Evolutionary conservation across 2,329 filamentous ascomycete species (phyloP).

Genomic region (Basipetospora chlamydospora): DNA sequence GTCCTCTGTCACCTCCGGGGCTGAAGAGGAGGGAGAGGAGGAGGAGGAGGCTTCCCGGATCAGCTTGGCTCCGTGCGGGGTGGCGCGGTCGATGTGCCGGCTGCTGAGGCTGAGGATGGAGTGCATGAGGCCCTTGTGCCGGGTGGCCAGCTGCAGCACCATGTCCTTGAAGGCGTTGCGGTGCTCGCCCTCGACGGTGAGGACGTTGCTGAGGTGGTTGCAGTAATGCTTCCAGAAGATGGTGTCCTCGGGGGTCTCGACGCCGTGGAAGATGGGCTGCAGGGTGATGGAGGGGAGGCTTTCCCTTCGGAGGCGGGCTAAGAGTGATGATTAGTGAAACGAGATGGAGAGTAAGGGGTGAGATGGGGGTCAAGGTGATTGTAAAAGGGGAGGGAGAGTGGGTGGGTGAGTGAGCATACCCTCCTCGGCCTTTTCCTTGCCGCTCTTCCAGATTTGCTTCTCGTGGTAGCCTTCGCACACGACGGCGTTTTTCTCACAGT

Average conservation of each 20-base stretch:
- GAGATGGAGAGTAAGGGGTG: no score
- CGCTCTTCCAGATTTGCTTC: conserved; percentile 76
- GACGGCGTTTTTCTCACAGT: conserved; percentile 87
- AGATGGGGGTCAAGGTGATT: background rate
- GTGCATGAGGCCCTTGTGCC: conserved; percentile 76
- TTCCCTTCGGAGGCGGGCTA: conserved; percentile 34
- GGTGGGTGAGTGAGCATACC: conserved; percentile 23
- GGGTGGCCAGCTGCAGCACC: conserved; percentile 65
- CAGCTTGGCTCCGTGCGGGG: conserved; percentile 39
- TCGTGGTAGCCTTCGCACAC: conserved; percentile 83
- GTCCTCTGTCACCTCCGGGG: conserved; percentile 27
- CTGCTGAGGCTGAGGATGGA: conserved; percentile 73
- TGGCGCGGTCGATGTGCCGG: conserved; percentile 53
- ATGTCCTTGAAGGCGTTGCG: conserved; percentile 79
- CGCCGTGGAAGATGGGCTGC: conserved; percentile 59
- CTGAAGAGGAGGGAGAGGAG: no score
- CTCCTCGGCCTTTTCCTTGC: conserved; percentile 54
- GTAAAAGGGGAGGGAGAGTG: background rate
- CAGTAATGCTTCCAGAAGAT: conserved; percentile 76
- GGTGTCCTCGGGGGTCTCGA: conserved; percentile 67
- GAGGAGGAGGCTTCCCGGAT: conserved; percentile 25
- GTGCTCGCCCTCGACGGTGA: conserved; percentile 69
- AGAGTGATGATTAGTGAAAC: background rate
- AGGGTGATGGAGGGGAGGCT: conserved; percentile 39
- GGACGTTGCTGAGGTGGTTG: conserved; percentile 60